phyloP scores from a whole-genome alignment of 768 basidiomycete species.

The Phallus indusiatus region DNA sequence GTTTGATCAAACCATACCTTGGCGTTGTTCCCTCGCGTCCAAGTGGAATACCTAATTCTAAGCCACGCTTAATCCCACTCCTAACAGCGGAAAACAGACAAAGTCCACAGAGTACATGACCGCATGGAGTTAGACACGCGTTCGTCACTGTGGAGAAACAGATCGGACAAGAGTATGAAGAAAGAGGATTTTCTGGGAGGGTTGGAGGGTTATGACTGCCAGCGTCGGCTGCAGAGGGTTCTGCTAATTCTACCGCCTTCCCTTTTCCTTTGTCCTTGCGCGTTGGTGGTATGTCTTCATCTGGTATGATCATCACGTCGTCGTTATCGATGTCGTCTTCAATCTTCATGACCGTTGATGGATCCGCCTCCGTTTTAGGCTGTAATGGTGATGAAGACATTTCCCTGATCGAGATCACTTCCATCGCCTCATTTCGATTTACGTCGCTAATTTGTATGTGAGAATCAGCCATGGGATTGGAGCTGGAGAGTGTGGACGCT shows the following conservation, averaged over 20 bases:
- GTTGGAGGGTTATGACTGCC: background rate
- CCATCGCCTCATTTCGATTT: background rate
- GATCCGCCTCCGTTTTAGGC: background rate
- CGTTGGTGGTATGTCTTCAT: background rate
- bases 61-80: conserved; percentile 44
- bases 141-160: conserved; percentile 70
- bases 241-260: background rate
- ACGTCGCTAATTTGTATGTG: background rate
- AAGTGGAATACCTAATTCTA: conserved; percentile 12
- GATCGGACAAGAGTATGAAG: conserved; percentile 68
- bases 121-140: conserved; percentile 71
- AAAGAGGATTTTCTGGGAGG: conserved; percentile 26
- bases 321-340: background rate
- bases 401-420: background rate
- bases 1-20: conserved; percentile 23
- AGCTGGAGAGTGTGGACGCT: background rate
- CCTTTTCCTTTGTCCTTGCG: background rate
- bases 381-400: background rate
- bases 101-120: conserved; percentile 67
- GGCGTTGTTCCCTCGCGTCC: conserved; percentile 16
- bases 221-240: background rate
- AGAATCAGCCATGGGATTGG: background rate
- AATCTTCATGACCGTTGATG: background rate
- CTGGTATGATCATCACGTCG: background rate
- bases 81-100: conserved; percentile 70